Evolutionary conservation across 139 green algal species (phyloP).

Genomic region (Chlamydomonas asymmetrica): DNA sequence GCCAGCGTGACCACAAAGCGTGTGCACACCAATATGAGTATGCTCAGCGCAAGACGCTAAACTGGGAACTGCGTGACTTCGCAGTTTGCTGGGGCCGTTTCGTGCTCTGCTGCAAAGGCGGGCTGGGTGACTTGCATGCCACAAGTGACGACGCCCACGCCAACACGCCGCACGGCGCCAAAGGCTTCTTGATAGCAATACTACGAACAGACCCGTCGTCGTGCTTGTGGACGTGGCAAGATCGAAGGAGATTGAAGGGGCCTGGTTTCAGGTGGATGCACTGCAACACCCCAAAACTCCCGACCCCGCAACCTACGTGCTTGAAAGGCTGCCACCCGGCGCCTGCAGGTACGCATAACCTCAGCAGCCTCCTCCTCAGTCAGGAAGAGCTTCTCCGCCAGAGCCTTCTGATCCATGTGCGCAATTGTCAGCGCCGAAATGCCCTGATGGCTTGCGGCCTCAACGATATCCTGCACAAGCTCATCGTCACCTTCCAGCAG

Average conservation of each 20-base stretch:
- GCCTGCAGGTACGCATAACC: conserved; percentile 12
- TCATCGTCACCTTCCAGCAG: conserved; percentile 11
- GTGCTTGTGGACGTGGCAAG: neutral
- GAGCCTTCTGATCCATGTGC: neutral
- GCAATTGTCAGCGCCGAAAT: neutral
- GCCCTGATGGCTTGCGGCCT: neutral
- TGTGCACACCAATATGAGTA: too few species aligned
- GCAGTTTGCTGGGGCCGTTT: too few species aligned
- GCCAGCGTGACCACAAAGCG: too few species aligned
- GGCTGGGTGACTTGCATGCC: too few species aligned
- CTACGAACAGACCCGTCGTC: neutral
- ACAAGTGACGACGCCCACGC: too few species aligned
- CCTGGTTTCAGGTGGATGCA: neutral
- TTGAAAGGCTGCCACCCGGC: neutral
- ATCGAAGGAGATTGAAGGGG: neutral
- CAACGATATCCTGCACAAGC: conserved; percentile 7
- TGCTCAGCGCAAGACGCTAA: too few species aligned
- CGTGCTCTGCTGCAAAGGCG: too few species aligned
- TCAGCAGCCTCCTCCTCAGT: conserved; percentile 12
- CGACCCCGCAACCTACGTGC: neutral
- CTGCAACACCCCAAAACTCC: too few species aligned
- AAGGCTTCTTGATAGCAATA: neutral
- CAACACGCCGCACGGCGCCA: too few species aligned
- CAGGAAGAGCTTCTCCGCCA: conserved; percentile 28
- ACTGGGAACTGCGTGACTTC: too few species aligned